A percentile compares a stretch with the other conserved stretches of the same genome.
Conservation (phyloP, 2,329 filamentous ascomycete species). For the Aulographum hederae region DNA sequence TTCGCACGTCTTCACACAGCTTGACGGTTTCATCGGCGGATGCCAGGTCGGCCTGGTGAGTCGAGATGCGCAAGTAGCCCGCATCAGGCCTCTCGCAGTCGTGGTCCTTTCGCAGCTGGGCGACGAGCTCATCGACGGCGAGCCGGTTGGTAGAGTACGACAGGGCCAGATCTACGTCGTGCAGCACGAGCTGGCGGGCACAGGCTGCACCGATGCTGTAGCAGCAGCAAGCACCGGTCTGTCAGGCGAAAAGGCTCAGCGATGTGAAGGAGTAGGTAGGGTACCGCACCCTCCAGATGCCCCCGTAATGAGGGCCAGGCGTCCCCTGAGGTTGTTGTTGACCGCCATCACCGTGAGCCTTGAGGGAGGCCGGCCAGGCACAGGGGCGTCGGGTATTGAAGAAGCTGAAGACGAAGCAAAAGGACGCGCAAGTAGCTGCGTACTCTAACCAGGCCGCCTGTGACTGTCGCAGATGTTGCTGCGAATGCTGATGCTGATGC, state of each 20-base stretch:
- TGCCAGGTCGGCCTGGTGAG: conserved; percentile 40
- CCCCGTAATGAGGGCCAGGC: conserved; percentile 40
- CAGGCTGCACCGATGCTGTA: conserved; percentile 41
- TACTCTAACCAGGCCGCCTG: too few relatives aligned
- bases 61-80: conserved; percentile 24
- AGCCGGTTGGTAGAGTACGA: conserved; percentile 37
- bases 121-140: conserved; percentile 26
- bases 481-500: too few relatives aligned
- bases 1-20: conserved; percentile 36
- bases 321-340: conserved; percentile 26
- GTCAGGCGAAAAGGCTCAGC: too few relatives aligned
- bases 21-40: conserved; percentile 32
- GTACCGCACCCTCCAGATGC: conserved; percentile 38
- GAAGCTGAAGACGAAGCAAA: too few relatives aligned
- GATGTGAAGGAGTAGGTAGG: not conserved
- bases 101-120: conserved; percentile 19
- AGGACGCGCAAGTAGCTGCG: too few relatives aligned
- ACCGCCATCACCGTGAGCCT: not conserved
- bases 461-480: too few relatives aligned
- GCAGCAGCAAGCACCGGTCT: not conserved
- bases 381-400: too few relatives aligned
- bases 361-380: too few relatives aligned
- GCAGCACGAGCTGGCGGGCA: conserved; percentile 33
- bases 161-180: conserved; percentile 36
- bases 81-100: conserved; percentile 9